These are phyloP conservation scores for Chlamydomonas reinhardtii DNA, from an alignment of 163 green algal genomes.

Conservation along the genomic window DNA sequence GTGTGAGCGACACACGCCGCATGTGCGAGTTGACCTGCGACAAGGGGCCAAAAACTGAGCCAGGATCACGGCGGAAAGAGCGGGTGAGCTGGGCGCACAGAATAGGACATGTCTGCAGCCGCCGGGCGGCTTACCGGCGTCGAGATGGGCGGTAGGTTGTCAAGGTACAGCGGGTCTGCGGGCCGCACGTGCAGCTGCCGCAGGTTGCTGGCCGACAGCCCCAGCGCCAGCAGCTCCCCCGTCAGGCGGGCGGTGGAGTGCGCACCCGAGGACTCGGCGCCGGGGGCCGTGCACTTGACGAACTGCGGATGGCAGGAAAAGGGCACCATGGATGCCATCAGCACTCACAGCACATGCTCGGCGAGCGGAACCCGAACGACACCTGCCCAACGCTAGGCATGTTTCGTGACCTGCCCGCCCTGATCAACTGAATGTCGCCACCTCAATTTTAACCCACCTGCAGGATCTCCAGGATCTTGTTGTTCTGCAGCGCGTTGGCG, in stretches of 20 bases:
- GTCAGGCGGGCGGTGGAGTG: background rate
- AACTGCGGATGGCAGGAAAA: background rate
- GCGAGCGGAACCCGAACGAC: too few species aligned
- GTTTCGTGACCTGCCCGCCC: too few species aligned
- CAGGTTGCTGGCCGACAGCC: background rate
- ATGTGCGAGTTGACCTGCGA: background rate
- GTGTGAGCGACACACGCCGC: conserved; percentile 10
- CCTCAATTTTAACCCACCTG: background rate
- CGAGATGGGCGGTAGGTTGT: background rate
- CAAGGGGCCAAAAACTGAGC: background rate
- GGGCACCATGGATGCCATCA: background rate
- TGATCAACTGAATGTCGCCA: background rate
- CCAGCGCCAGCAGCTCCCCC: conserved; percentile 21
- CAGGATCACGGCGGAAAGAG: too few species aligned
- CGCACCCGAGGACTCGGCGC: too few species aligned
- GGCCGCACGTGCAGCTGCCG: conserved; percentile 28
- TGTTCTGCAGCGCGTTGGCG: background rate
- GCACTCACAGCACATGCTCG: too few species aligned
- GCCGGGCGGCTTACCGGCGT: background rate
- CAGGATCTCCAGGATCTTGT: conserved; percentile 12
- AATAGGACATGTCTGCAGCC: too few species aligned
- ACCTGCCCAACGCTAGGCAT: too few species aligned
- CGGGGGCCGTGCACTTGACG: conserved; percentile 13
- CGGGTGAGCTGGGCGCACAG: too few species aligned
- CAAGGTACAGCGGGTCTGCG: background rate